A percentile compares a stretch with the other conserved stretches of the same genome.
Evolutionary conservation across 805 yeast genomes (phyloP).

Genomic region (Kodamaea kaohsiungensis): DNA sequence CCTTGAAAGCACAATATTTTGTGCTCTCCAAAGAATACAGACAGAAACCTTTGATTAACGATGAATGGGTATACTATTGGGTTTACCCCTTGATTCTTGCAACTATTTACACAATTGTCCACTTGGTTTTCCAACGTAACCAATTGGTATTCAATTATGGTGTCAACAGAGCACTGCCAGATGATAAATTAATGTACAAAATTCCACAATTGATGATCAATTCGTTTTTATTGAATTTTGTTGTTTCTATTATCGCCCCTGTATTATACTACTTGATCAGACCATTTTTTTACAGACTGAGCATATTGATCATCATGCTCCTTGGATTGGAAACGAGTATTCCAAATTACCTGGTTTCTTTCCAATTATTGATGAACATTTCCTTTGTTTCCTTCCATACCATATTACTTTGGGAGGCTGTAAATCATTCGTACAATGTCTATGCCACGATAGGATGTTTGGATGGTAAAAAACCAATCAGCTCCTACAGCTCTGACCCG

Average conservation of each 20-base stretch:
- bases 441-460: constrained; percentile 73
- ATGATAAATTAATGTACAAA: constrained; percentile 28
- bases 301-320: constrained; percentile 27
- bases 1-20: constrained; percentile 28
- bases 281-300: constrained; percentile 40
- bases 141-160: constrained; percentile 50
- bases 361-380: constrained; percentile 28
- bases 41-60: constrained; percentile 38
- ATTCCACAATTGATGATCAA: constrained; percentile 36
- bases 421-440: constrained; percentile 60
- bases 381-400: constrained; percentile 35
- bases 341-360: constrained; percentile 40
- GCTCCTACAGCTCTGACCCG: constrained; percentile 60
- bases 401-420: constrained; percentile 51
- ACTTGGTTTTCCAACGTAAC: constrained; percentile 54
- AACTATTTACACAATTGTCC: constrained; percentile 50
- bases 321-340: constrained; percentile 39
- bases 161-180: constrained; percentile 41
- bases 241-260: constrained; percentile 34
- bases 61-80: constrained; percentile 52
- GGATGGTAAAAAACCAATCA: constrained; percentile 62
- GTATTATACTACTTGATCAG: constrained; percentile 43
- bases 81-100: constrained; percentile 45
- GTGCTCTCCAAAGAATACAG: constrained; percentile 41
- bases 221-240: constrained; percentile 31